A percentile compares a stretch with the other conserved stretches of the same genome.
Conservation (phyloP, 768 basidiomycete species). For the Podaxis sp. region DNA sequence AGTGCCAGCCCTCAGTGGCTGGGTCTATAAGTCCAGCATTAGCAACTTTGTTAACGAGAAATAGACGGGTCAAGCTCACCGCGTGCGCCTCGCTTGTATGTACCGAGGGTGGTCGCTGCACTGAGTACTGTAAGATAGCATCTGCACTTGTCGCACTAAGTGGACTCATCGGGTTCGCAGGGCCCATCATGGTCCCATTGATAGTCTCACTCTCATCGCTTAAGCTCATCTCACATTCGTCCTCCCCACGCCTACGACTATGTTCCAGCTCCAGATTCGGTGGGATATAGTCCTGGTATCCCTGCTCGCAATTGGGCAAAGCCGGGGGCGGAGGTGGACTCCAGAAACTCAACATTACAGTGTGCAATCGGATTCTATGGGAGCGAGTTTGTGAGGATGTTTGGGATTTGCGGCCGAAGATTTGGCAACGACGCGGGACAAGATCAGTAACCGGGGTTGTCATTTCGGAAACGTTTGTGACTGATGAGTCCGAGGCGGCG, state of each 20-base stretch:
- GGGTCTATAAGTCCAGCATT: background rate
- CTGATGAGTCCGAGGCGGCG: background rate
- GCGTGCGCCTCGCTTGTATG: background rate
- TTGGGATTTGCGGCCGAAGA: constrained; percentile 3
- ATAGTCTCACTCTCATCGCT: constrained; percentile 14
- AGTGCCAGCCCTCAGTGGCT: background rate
- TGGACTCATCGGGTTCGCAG: background rate
- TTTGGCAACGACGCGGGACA: background rate
- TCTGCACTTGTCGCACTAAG: background rate
- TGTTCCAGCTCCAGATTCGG: constrained; percentile 4
- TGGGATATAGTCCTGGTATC: background rate
- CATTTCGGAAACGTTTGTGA: background rate
- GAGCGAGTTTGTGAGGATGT: constrained; percentile 10
- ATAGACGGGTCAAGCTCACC: background rate
- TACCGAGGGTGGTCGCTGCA: constrained; percentile 2
- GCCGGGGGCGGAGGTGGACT: constrained; percentile 17
- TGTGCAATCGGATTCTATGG: background rate
- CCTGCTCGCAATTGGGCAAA: background rate
- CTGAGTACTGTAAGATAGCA: background rate
- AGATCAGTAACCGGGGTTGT: background rate
- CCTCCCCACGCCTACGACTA: background rate
- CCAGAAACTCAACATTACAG: constrained; percentile 25
- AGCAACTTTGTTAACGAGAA: background rate
- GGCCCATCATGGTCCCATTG: background rate
- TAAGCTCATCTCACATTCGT: constrained; percentile 1